Evolutionary conservation across 2,329 filamentous ascomycete genomes (phyloP).

Genomic region (Leptographium procerum): DNA sequence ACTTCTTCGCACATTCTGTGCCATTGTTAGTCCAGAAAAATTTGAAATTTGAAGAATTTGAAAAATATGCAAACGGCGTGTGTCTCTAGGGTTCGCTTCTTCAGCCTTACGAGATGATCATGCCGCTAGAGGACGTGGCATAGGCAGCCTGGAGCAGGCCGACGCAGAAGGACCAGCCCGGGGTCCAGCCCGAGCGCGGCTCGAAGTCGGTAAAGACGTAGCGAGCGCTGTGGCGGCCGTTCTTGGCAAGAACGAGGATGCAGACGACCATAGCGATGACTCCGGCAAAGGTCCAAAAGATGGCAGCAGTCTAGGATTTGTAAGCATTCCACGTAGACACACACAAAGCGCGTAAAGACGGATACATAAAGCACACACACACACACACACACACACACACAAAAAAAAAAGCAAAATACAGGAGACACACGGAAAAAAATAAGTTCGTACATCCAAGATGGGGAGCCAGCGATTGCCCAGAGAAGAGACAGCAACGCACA

Average conservation of each 20-base stretch:
- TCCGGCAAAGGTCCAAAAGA: constrained; percentile 65
- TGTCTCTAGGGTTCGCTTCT: too few relatives aligned
- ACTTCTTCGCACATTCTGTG: constrained; percentile 64
- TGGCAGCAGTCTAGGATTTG: constrained; percentile 48
- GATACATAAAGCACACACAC: too few relatives aligned
- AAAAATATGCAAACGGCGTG: too few relatives aligned
- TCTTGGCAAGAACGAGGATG: constrained; percentile 54
- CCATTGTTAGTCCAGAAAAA: too few relatives aligned
- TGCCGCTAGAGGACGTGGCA: constrained; percentile 64
- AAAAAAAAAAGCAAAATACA: not conserved
- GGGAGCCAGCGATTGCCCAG: not conserved
- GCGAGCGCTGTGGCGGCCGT: constrained; percentile 49
- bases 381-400: not conserved
- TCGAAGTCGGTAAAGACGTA: constrained; percentile 62
- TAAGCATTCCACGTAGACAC: not conserved
- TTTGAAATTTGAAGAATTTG: too few relatives aligned
- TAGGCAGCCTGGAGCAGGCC: constrained; percentile 63
- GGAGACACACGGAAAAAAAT: not conserved
- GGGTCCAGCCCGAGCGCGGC: constrained; percentile 54
- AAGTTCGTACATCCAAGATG: not conserved
- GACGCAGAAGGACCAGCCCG: constrained; percentile 63
- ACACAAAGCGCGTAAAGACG: too few relatives aligned
- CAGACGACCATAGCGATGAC: constrained; percentile 53
- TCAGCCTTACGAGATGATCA: constrained; percentile 60
- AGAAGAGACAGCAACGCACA: not conserved